These are phyloP conservation scores for Didymella lethalis DNA, from an alignment of 2,329 filamentous ascomycete species.

Conservation along the genomic window DNA sequence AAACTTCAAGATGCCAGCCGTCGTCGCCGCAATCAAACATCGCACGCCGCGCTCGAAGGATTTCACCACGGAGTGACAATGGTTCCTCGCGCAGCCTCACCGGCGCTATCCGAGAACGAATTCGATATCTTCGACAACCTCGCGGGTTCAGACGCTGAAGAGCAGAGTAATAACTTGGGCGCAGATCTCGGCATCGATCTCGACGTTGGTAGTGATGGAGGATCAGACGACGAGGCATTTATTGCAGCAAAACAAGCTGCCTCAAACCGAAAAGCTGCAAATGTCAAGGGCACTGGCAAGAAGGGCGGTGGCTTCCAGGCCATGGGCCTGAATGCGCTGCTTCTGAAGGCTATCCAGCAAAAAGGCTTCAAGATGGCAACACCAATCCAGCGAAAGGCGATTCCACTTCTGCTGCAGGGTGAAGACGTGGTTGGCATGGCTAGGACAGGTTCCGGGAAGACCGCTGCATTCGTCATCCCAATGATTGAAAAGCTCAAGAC, in stretches of 20 bases:
- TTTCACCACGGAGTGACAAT: conserved; percentile 56
- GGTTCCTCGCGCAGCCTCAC: conserved; percentile 78
- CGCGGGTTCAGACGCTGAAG: conserved; percentile 67
- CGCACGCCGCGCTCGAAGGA: conserved; percentile 17
- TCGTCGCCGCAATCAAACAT: conserved; percentile 17
- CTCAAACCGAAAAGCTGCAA: conserved; percentile 83
- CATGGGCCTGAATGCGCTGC: conserved; percentile 83
- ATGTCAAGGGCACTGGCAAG: conserved; percentile 83
- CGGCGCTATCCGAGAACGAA: conserved; percentile 85
- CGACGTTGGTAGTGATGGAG: conserved; percentile 62
- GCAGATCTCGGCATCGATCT: conserved; percentile 49
- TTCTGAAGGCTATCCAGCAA: conserved; percentile 88
- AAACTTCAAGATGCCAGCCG: conserved; percentile 7
- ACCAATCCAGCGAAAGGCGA: conserved; percentile 95
- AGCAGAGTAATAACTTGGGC: conserved; percentile 49
- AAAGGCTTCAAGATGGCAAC: conserved; percentile 98
- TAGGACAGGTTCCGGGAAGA: conserved; percentile 97
- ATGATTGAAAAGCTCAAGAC: conserved; percentile 94
- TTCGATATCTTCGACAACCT: conserved; percentile 86
- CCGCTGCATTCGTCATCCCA: conserved; percentile 95
- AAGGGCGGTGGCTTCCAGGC: conserved; percentile 97
- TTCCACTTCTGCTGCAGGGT: conserved; percentile 86
- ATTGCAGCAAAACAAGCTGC: conserved; percentile 88
- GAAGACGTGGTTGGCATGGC: conserved; percentile 99
- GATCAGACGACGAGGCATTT: conserved; percentile 78